phyloP scores from a whole-genome alignment of 2,329 filamentous ascomycete species.

The Colletotrichum gloeosporioides region DNA sequence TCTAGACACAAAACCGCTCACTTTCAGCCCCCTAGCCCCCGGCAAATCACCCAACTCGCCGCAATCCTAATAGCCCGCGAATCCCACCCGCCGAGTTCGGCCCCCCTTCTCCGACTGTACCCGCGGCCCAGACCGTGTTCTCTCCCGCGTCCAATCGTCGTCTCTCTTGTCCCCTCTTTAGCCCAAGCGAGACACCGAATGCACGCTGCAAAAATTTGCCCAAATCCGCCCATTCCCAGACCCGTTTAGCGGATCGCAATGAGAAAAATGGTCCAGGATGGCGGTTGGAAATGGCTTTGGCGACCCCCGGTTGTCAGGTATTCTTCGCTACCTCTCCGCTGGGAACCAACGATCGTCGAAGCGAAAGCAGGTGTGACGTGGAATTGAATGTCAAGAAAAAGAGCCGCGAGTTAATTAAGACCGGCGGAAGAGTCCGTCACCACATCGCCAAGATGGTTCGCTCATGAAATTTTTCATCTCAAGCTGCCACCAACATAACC shows the following conservation, averaged over 20 bases:
- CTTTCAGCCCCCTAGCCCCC: neutral
- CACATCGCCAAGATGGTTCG: neutral
- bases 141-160: neutral
- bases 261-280: neutral
- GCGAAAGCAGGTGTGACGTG: constrained; percentile 25
- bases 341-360: constrained; percentile 14
- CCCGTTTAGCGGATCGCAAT: neutral
- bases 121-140: neutral
- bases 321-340: neutral
- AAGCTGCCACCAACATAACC: neutral
- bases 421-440: neutral
- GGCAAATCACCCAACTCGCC: neutral
- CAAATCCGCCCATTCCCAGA: neutral
- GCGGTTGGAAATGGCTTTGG: neutral
- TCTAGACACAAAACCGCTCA: neutral
- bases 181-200: neutral
- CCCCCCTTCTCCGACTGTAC: neutral
- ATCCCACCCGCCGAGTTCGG: neutral
- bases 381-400: neutral
- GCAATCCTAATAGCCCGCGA: neutral
- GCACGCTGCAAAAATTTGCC: neutral
- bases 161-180: neutral
- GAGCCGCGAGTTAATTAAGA: neutral
- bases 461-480: neutral
- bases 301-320: neutral